These are phyloP conservation scores for Condylostoma magnum DNA, from an alignment of 169 alveolate species.

Conservation along the genomic window DNA sequence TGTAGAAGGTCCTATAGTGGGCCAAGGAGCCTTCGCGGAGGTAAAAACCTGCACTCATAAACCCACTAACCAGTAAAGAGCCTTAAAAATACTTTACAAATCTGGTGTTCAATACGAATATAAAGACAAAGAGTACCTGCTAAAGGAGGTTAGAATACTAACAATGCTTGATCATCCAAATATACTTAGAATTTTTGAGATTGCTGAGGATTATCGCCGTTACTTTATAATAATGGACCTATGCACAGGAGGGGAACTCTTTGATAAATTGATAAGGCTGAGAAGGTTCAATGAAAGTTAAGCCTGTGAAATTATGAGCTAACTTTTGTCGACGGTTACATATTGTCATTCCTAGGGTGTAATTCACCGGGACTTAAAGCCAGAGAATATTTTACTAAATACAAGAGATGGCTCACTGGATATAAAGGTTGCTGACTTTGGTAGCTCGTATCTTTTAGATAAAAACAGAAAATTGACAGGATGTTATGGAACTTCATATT, in stretches of 20 bases:
- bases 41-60: slow-evolving; percentile 26
- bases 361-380: slow-evolving; percentile 78
- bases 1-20: not conserved
- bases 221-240: slow-evolving; percentile 66
- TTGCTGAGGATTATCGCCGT: too few species aligned
- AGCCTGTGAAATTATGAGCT: slow-evolving; percentile 45
- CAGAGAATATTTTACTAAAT: slow-evolving; percentile 66
- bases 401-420: slow-evolving; percentile 38
- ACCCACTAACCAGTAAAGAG: slow-evolving; percentile 5
- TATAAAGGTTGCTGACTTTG: slow-evolving; percentile 67
- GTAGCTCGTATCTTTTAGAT: slow-evolving; percentile 30
- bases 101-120: not conserved
- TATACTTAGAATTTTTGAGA: too few species aligned
- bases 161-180: slow-evolving; percentile 59
- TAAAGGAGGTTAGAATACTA: not conserved
- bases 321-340: slow-evolving; percentile 51
- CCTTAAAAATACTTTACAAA: slow-evolving; percentile 13
- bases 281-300: slow-evolving; percentile 46
- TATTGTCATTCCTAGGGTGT: slow-evolving; percentile 61
- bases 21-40: slow-evolving; percentile 31
- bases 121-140: too few species aligned
- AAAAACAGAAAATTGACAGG: slow-evolving; percentile 14
- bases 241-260: slow-evolving; percentile 51
- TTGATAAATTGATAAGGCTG: slow-evolving; percentile 44
- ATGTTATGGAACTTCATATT: slow-evolving; percentile 36